Percentiles rank a stretch among this genome's conserved stretches.
phyloP scores from a whole-genome alignment of 805 yeast species.

The Spathaspora passalidarum region DNA sequence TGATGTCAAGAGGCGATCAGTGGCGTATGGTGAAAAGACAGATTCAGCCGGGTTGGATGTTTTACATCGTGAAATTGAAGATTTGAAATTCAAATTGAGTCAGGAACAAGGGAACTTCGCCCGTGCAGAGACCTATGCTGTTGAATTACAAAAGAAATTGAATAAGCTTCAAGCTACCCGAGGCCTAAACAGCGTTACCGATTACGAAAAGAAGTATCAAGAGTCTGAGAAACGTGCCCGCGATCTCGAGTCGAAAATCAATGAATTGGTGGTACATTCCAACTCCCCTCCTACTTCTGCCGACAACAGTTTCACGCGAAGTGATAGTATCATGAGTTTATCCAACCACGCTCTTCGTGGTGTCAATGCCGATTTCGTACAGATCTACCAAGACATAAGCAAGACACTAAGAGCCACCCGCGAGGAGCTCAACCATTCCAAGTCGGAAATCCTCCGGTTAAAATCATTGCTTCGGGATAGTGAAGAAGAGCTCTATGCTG shows the following conservation, averaged over 20 bases:
- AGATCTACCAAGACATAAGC: slow-evolving; percentile 49
- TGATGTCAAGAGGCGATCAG: slow-evolving; percentile 27
- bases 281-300: slow-evolving; percentile 10
- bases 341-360: slow-evolving; percentile 17
- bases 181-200: slow-evolving; percentile 30
- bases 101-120: slow-evolving; percentile 49
- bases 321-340: slow-evolving; percentile 33
- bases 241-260: slow-evolving; percentile 31
- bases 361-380: slow-evolving; percentile 44
- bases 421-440: slow-evolving; percentile 40
- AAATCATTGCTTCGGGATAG: slow-evolving; percentile 40
- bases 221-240: slow-evolving; percentile 32
- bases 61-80: slow-evolving; percentile 45
- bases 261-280: slow-evolving; percentile 15
- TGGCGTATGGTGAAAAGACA: slow-evolving; percentile 32
- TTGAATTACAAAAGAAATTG: slow-evolving; percentile 41
- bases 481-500: slow-evolving; percentile 41
- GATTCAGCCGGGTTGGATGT: slow-evolving; percentile 11
- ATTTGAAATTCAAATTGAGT: slow-evolving; percentile 46
- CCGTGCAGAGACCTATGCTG: slow-evolving; percentile 50
- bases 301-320: slow-evolving; percentile 11
- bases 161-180: slow-evolving; percentile 41
- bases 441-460: slow-evolving; percentile 39
- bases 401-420: slow-evolving; percentile 42
- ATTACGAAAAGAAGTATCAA: slow-evolving; percentile 33